Base-by-base conservation (phyloP, 257 asterid genomes). In the Oldenlandia corymbosa region DNA sequence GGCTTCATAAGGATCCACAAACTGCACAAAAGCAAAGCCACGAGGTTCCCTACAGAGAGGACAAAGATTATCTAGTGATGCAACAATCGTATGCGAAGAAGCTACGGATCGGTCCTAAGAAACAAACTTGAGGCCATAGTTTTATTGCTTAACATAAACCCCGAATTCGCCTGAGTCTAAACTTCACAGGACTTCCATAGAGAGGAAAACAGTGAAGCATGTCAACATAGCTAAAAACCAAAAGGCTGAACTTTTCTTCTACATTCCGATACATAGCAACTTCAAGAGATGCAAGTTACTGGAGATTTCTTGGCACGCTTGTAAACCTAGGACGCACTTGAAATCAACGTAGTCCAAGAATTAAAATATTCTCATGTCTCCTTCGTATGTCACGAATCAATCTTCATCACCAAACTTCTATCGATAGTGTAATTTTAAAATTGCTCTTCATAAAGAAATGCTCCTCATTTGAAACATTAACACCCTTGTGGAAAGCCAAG, bases 1-100 rank as follows among this genome's bases (percentile, higher is more conserved):
- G 39, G 78, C 78, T 0, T 73, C 78, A 68, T 68, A 73, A 57
- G 74, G 47, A 68, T 73, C 78, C 37, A 73, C 74, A 58, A 73
- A 73, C 68, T 73, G 71, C 67, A 73, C 74, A 57, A 73, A 73
- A 39, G 78, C 78, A 68, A 73, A 73, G 18, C 78, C 78, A 32
- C 78, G 78, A 64, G 78, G 78, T 41, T 63, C 26, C 71, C 78
- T 73, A 65, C 48, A 62, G 11, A 42, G 41, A 49, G 48, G 57
- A 42, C 26, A 47, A 8, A 54, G 59, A 45, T 23, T 21, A 37
- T 21, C 28, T 45, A 49, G 66, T 3, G 50, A 66, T 27, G 45
- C 20, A 41, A 52, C 30, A 41, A 49, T 8, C 62, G 46, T 12
- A 42, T 30, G 12, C 2, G 48, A 43, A 51, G 57, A 3, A 34